A percentile compares a stretch with the other conserved stretches of the same genome.
Conservation (phyloP, 139 green algal species). For the Mesotaenium endlicherianum region DNA sequence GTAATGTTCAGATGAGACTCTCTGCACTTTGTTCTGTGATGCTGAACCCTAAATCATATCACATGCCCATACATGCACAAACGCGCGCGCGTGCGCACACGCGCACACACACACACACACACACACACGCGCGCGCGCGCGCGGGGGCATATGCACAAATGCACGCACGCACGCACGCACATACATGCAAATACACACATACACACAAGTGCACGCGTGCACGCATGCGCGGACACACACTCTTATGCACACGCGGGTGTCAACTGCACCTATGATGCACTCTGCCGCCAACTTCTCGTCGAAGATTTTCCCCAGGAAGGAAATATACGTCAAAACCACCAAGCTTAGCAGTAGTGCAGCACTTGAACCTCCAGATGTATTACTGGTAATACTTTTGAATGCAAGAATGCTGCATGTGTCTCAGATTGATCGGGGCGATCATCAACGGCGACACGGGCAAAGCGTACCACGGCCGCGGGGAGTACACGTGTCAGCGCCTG, state of each 20-base stretch:
- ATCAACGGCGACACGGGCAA: too few species aligned
- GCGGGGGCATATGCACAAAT: too few species aligned
- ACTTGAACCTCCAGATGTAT: not conserved
- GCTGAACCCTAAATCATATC: not conserved
- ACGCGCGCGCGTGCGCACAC: too few species aligned
- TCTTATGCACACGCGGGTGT: not conserved
- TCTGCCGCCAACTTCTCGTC: not conserved
- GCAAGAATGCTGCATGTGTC: not conserved
- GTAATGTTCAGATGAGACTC: not conserved
- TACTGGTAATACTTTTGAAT: not conserved
- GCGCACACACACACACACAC: not conserved
- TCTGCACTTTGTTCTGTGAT: not conserved
- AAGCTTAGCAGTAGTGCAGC: not conserved
- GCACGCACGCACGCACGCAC: not conserved
- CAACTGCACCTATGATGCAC: not conserved
- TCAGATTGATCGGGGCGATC: not conserved
- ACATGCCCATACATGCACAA: not conserved
- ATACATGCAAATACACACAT: not conserved
- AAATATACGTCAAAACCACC: not conserved
- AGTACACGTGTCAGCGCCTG: too few species aligned
- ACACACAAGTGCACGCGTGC: not conserved
- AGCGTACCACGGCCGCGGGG: too few species aligned
- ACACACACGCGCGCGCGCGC: not conserved
- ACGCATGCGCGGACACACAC: not conserved
- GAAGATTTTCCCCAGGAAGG: not conserved